Conservation (phyloP, 2,329 filamentous ascomycete genomes). For the Sporothrix curviconia region DNA sequence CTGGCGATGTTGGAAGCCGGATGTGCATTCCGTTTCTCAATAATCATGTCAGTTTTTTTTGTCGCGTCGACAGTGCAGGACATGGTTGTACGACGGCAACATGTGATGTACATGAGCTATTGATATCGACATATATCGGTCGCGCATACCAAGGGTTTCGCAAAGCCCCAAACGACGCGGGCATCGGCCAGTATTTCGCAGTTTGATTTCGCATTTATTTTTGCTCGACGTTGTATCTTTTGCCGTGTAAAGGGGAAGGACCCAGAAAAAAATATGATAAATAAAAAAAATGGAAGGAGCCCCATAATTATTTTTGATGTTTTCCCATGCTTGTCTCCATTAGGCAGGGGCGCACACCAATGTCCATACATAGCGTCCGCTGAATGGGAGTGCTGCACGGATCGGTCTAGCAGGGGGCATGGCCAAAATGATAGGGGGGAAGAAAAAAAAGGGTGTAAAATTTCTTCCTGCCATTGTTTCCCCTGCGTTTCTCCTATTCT, state of each 20-base stretch:
- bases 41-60: no score
- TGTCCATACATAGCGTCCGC: not conserved
- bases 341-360: not conserved
- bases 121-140: no score
- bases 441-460: not conserved
- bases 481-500: not conserved
- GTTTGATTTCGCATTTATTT: not conserved
- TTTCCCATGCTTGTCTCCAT: not conserved
- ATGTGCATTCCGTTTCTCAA: no score
- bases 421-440: not conserved
- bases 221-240: not conserved
- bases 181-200: constrained; percentile 9
- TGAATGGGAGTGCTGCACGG: not conserved
- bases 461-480: not conserved
- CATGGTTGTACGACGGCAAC: no score
- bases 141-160: not conserved
- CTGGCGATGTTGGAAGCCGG: no score
- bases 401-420: not conserved
- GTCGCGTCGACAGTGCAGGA: not conserved
- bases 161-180: not conserved
- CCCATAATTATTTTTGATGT: not conserved
- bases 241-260: not conserved
- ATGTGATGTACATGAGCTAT: no score
- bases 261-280: not conserved
- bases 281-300: not conserved